Percentiles rank a stretch among this genome's conserved stretches.
phyloP scores from a whole-genome alignment of 495 filamentous ascomycete genomes.

The Neurospora sp. region DNA sequence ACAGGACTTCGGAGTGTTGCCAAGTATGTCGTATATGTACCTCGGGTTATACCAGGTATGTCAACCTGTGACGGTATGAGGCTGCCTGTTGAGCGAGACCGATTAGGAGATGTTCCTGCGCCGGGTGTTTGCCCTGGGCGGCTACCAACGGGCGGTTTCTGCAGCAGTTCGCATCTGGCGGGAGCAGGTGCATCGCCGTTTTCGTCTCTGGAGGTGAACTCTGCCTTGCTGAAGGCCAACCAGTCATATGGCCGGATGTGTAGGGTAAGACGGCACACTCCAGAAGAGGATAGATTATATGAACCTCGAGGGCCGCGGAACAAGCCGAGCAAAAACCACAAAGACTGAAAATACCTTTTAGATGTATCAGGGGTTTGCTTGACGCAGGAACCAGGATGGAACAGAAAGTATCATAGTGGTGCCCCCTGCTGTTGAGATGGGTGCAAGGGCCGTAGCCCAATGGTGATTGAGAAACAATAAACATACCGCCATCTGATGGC shows the following conservation, averaged over 20 bases:
- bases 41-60: background rate
- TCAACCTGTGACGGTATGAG: background rate
- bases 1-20: background rate
- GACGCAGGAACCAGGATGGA: background rate
- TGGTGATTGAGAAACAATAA: background rate
- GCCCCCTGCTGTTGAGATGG: background rate
- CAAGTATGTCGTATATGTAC: background rate
- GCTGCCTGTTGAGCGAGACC: background rate
- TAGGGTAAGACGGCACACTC: background rate
- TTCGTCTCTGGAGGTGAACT: background rate
- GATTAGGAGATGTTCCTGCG: background rate
- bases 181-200: background rate
- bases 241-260: background rate
- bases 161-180: background rate
- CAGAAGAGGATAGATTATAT: background rate
- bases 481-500: background rate
- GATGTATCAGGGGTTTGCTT: background rate
- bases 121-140: background rate
- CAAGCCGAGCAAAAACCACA: background rate
- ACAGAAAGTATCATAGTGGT: background rate
- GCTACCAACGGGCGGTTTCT: background rate
- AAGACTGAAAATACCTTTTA: background rate
- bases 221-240: background rate
- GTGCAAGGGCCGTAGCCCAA: background rate
- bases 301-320: background rate